Base-by-base conservation (phyloP, 352 stramenopile species). In the Globisporangium alternatum region DNA sequence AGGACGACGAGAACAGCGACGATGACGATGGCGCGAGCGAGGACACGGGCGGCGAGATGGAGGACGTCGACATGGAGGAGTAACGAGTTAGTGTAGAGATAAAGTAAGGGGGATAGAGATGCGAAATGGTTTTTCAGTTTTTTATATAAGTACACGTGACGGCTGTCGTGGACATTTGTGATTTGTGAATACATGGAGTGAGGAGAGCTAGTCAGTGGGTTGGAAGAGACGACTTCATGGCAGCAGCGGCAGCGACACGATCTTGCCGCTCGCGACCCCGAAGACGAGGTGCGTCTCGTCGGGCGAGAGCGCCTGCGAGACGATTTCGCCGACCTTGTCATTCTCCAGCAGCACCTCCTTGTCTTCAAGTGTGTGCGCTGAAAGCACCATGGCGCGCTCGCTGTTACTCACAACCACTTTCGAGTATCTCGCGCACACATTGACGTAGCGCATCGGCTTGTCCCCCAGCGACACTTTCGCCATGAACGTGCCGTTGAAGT, bases 21-120 rank as follows among this genome's bases (percentile, higher is more conserved):
- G 72, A 72, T 8, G 76, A 80, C 30, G 71, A 83, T 9, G 66
- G 78, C 22, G 60, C 54, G 49, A 67, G 48, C 39, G 63, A 75
- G 4, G 66, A 66, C 25, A 69, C 68, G 28, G 62, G 73, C 67
- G 75, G 73, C 70, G 64, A 82, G 35, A 72, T 72, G 33, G 76
- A 91, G 57, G 84, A 93, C 54, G 82, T 93, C 45, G 86, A 93
- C 43, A 95, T 95, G 86, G 82, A 93, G 67, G 81, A 81, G 69
- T 90, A 69, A 86, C 19, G 12, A 33, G 22, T 30, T 47, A 30
- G 39, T 68, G 56, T 68, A 64, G 56, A 68, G 56, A 60, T 60
- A 72, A 62, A 62, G 63, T 68, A 66, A 62, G 47, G 60, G 25
- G 45, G 30, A 31, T 65, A 84, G 83, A 89, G 67, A 82, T 85